Evolutionary conservation across 768 basidiomycete species (phyloP), one percentile per base, ranked within the genome.

Genomic region (Sporobolomyces phaffii): DNA sequence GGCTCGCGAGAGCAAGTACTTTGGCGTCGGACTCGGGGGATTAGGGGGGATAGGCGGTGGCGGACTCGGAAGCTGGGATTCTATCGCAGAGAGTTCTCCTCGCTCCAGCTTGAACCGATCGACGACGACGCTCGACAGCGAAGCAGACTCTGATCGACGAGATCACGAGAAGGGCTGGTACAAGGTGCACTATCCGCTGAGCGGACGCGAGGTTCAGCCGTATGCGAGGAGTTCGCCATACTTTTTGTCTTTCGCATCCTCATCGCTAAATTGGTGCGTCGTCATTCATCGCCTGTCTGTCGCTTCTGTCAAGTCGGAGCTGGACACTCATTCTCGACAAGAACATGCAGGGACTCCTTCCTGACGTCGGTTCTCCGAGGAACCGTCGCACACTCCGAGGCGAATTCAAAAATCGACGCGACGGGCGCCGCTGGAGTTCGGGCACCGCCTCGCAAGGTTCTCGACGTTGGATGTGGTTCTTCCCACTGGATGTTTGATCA

Each of bases 401-500:
- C 54, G 28, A 57, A 31, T 24, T 11, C 43, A 5, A 58, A 22
- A 22, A 10, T 26, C 2, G 41, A 44, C 13, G 33, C 56, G 29
- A 18, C 33, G 2, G 43, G 41, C 15, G 28, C 24, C n/a, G 11
- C 38, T 9, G 14, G 28, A 20, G 5, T 14, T 22, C 56, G 43
- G 2, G 9, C 29, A 7, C 43, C 40, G 3, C 65, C 65, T 10
- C 22, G 24, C 29, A 31, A 24, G 7, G 65, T 66, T 9, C 60
- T 66, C n/a, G 65, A 66, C 26, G 15, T 66, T 24, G 65, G 52
- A 15, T 41, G 59, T 44, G 65, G 65, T 1, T 31, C 31, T 41
- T 44, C 45, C 15, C 54, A 47, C 40, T 66, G 24, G 31, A 56
- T 58, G 5, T 14, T 58, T 28, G 34, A 29, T 44, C 56, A 58